Evolutionary conservation across 257 asterid genomes (phyloP), one percentile per base, ranked within the genome.

Genomic region (Solanum dulcamara): DNA sequence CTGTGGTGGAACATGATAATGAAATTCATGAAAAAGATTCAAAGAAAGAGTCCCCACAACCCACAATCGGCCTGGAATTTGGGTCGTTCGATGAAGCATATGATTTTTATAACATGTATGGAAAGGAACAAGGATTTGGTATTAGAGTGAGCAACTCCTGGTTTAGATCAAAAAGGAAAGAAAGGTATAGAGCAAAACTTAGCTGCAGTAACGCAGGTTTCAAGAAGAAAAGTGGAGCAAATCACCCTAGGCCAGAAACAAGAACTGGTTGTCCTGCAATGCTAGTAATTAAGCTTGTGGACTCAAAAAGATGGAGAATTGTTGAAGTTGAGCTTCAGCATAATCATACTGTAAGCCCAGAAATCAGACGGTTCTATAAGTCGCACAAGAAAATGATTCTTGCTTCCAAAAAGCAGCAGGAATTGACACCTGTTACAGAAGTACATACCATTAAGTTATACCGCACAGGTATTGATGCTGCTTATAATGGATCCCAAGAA

Each of bases 261-360:
- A 90, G 95, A 86, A 93, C 95, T 15, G 95, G 94, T 9, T 93
- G 97, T 83, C 94, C 92, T 74, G 93, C 94, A 80, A 93, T 91
- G 94, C 84, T 90, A 38, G 87, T 91, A 55, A 80, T 93, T 87
- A 92, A 90, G 88, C 94, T 93, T 83, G 92, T 89, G 86, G 94
- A 90, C 71, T 88, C 91, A 30, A 89, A 82, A 44, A 88, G 90
- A 83, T 93, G 94, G 94, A 90, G 93, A 87, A 90, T 92, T 62
- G 91, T 90, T 35, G 94, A 91, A 83, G 92, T 87, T 83, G 92
- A 88, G 89, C 93, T 93, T 79, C 86, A 87, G 14, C 97, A 92
- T 87, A 93, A 93, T 85, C 97, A 92, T 84, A 91, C 89, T 9
- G 91, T 91, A 85, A 92, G 89, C 89, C 93, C 94, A 67, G 94